A percentile compares a stretch with the other conserved stretches of the same genome.
Conservation (phyloP, 2,329 filamentous ascomycete genomes). For the Amylocarpus encephaloides region DNA sequence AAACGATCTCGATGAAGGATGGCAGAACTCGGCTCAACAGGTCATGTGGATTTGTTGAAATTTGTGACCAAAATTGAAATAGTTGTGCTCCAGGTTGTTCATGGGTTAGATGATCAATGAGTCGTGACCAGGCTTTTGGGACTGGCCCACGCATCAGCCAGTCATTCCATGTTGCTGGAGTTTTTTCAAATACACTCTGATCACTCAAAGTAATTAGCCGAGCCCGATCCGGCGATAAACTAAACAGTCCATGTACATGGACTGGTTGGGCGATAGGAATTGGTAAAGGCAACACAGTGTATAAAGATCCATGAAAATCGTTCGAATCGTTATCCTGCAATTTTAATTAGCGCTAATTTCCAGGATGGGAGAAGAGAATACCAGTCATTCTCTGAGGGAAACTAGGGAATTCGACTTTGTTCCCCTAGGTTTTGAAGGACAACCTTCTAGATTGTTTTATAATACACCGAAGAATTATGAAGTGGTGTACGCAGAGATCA, state of each 20-base stretch:
- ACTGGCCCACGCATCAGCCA: conserved; percentile 25
- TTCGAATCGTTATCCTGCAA: neutral
- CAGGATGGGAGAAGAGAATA: too few relatives aligned
- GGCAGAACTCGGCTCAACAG: too few relatives aligned
- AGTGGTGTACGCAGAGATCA: neutral
- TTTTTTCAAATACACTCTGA: conserved; percentile 18
- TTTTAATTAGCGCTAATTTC: neutral
- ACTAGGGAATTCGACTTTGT: too few relatives aligned
- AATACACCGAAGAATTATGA: too few relatives aligned
- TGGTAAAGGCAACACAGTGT: conserved; percentile 31
- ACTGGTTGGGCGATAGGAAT: conserved; percentile 30
- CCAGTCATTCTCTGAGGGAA: too few relatives aligned
- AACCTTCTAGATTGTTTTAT: too few relatives aligned
- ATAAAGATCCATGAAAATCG: conserved; percentile 24
- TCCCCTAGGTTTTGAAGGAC: too few relatives aligned
- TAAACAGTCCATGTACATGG: conserved; percentile 33
- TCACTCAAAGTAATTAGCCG: conserved; percentile 25
- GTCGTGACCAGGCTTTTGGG: conserved; percentile 25
- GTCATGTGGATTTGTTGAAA: neutral
- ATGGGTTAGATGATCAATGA: conserved; percentile 13
- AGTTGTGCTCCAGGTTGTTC: conserved; percentile 4
- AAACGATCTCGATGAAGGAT: too few relatives aligned
- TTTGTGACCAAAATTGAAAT: conserved; percentile 20
- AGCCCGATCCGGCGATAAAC: conserved; percentile 31
- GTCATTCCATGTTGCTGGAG: conserved; percentile 28